Base-by-base conservation (phyloP, 495 filamentous ascomycete genomes). In the Elaphomyces granulatus region DNA sequence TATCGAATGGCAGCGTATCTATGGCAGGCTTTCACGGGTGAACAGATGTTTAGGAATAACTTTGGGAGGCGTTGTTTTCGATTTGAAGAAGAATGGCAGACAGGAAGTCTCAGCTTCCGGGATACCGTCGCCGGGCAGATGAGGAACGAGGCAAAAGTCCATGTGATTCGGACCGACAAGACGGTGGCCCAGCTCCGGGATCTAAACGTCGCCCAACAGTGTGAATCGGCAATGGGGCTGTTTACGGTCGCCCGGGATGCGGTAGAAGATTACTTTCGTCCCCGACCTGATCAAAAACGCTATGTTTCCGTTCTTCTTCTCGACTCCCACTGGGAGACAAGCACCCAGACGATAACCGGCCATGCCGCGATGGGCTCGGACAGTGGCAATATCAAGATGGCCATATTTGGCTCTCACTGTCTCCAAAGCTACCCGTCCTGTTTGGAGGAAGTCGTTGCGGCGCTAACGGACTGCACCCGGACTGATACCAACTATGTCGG, bases 1-100 rank as follows among this genome's bases (percentile, higher is more conserved):
- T 93, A 83, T 50, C 73, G 85, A 39, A 92, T 86, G 77, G 78
- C 85, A 16, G 87, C 85, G 14, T 92, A 94, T 54, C 68, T 95
- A 2, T 95, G 87, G 87, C 87, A 94, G 55, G 84, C 86, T 6
- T 94, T 90, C 51, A 95, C 87, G 0, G 83, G 81, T 9, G 86
- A 94, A 52, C 86, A 95, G 53, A 94, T 94, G 87, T 80, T 73
- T 56, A 81, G 85, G 42, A 80, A 88, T 56, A 78, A 76, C 34
- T 71, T 94, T 38, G 85, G 85, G 2, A 72, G 87, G 18, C 73
- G 87, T 16, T 81, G 76, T 34, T 94, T 94, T 53, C 69, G 87
- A 32, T 83, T 88, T 46, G 87, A 95, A 40, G 87, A 95, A 55
- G 83, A 88, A 48, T 95, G 87, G 87, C 81, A 84, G 41, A 73